Evolutionary conservation across 495 filamentous ascomycete species (phyloP).

Genomic region (Neurospora sp.): DNA sequence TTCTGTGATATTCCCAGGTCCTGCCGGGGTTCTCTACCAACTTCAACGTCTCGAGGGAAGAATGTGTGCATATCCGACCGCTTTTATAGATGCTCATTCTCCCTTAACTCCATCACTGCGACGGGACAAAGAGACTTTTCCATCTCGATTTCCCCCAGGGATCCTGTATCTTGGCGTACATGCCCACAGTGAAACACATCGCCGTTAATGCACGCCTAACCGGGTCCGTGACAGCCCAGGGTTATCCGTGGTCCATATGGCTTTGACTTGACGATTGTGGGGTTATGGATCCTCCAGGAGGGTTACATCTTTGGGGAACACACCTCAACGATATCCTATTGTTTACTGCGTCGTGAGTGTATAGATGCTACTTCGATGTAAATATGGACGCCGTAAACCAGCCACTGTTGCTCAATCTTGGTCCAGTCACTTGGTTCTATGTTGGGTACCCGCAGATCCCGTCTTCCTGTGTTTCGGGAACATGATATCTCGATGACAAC

Average conservation of each 20-base stretch:
- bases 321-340: neutral
- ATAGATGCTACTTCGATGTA: neutral
- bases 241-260: neutral
- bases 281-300: neutral
- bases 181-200: constrained; percentile 14
- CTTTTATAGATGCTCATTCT: neutral
- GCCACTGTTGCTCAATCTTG: neutral
- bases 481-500: neutral
- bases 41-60: neutral
- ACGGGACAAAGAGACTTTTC: neutral
- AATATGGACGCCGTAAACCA: neutral
- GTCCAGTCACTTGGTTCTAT: neutral
- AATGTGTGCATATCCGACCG: neutral
- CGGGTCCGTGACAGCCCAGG: neutral
- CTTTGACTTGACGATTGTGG: neutral
- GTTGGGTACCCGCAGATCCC: neutral
- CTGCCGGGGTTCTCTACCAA: neutral
- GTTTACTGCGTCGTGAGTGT: neutral
- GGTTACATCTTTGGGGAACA: neutral
- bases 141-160: neutral
- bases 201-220: neutral
- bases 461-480: neutral
- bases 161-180: constrained; percentile 8
- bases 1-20: neutral
- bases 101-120: neutral